Evolutionary conservation across 768 basidiomycete genomes (phyloP), one percentile per base, ranked within the genome.

Genomic region (Agrocybe pediades): DNA sequence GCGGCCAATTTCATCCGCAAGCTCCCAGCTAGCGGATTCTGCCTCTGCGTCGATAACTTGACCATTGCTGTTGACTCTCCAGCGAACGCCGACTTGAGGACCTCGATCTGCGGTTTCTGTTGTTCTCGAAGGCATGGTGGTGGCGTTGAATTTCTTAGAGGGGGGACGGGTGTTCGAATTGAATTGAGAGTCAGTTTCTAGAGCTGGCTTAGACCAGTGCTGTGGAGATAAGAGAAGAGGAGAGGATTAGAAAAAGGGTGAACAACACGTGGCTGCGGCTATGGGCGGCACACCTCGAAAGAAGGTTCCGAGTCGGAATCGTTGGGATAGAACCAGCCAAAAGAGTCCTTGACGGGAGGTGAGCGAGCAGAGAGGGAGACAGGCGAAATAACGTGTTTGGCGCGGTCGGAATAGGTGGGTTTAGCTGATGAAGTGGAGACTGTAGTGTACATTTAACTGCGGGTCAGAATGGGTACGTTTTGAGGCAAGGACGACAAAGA

Each of bases 1-100:
- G 68, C 86, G 83, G 59, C 83, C 85, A 48, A 92, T 83, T 57
- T 86, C 85, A 65, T 89, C 85, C 36, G 87, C 76, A 54, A 91
- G 77, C 49, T 86, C 85, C 89, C 89, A 91, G 44, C 82, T 80
- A 48, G 79, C 71, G 48, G 81, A 60, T 41, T 71, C 70, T 46
- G 74, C 74, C 16, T 80, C 79, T 24, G 79, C 69, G 66, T 88
- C 84, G 57, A 84, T 76, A 54, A 87, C 73, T 60, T 86, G 86
- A 59, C 84, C 87, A 50, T 75, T 82, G 54, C 72, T 77, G 60
- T 83, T 85, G 63, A 86, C 71, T 60, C 82, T 80, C 87, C 88
- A 89, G 59, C 84, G 83, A 54, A 74, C 74, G 61, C 73, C 45
- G 50, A 68, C 61, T 74, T 61, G 54, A 77, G 63, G 57, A 74